Conservation (phyloP, 2,329 filamentous ascomycete species). For the Colletotrichum graminicola region DNA sequence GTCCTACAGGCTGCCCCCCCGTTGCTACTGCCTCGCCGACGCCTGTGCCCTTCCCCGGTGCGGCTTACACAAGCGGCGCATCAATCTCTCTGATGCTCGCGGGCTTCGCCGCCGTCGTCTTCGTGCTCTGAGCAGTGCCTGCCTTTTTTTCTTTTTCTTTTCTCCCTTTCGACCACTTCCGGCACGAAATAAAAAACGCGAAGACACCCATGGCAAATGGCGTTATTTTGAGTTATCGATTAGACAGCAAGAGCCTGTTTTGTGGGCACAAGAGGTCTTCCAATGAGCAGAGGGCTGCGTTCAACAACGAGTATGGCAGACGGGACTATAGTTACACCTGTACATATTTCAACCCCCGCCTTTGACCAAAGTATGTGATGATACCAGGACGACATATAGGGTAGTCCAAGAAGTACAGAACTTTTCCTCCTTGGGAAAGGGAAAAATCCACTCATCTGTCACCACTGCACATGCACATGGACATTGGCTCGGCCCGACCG, state of each 20-base stretch:
- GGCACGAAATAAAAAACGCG: neutral
- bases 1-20: conserved; percentile 3
- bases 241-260: conserved; percentile 7
- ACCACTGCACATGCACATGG: neutral
- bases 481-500: conserved; percentile 12
- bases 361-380: conserved; percentile 25
- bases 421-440: neutral
- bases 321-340: conserved; percentile 12
- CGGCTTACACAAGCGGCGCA: conserved; percentile 38
- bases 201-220: neutral
- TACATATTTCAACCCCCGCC: conserved; percentile 14
- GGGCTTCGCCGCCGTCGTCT: conserved; percentile 44
- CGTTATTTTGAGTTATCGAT: conserved; percentile 2
- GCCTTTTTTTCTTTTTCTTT: no score
- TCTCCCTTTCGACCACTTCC: neutral
- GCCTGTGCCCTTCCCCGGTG: conserved; percentile 29
- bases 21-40: conserved; percentile 4
- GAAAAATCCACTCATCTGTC: neutral
- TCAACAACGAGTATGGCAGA: conserved; percentile 16
- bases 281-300: conserved; percentile 19
- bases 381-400: conserved; percentile 31
- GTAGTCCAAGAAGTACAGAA: neutral
- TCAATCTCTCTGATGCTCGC: conserved; percentile 29
- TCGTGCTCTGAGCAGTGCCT: conserved; percentile 42
- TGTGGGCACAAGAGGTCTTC: neutral